A percentile compares a stretch with the other conserved stretches of the same genome.
Evolutionary conservation across 768 basidiomycete genomes (phyloP).

Genomic region (Cubamyces lactineus): DNA sequence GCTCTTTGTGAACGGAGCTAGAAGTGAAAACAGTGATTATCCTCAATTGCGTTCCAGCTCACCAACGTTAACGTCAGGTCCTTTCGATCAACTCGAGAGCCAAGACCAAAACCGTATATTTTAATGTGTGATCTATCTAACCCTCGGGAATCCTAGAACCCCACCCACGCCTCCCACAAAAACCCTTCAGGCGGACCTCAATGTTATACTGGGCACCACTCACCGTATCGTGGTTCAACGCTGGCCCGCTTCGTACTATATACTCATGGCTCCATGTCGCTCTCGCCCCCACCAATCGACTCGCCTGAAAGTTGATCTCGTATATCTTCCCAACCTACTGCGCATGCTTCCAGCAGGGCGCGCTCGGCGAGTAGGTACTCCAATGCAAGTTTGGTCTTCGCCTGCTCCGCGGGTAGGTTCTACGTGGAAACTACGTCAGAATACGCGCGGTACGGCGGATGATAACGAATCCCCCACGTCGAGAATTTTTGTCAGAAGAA

Average conservation of each 20-base stretch:
- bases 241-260: too few species aligned
- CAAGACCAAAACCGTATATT: not conserved
- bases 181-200: too few species aligned
- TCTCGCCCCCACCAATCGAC: not conserved
- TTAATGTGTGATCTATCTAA: not conserved
- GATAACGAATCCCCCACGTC: conserved; percentile 17
- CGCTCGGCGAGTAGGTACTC: conserved; percentile 32
- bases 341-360: conserved; percentile 30
- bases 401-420: conserved; percentile 18
- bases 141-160: too few species aligned
- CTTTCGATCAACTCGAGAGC: too few species aligned
- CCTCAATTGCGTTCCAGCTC: too few species aligned
- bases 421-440: not conserved
- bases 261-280: not conserved
- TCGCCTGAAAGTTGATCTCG: not conserved
- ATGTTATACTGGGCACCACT: too few species aligned
- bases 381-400: conserved; percentile 26
- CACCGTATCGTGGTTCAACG: not conserved
- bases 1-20: too few species aligned
- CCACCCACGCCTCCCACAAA: too few species aligned
- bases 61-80: too few species aligned
- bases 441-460: too few species aligned
- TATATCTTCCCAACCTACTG: conserved; percentile 28
- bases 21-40: too few species aligned
- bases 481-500: conserved; percentile 10